phyloP scores from a whole-genome alignment of 2,329 filamentous ascomycete genomes.

The Penicillium sp. region DNA sequence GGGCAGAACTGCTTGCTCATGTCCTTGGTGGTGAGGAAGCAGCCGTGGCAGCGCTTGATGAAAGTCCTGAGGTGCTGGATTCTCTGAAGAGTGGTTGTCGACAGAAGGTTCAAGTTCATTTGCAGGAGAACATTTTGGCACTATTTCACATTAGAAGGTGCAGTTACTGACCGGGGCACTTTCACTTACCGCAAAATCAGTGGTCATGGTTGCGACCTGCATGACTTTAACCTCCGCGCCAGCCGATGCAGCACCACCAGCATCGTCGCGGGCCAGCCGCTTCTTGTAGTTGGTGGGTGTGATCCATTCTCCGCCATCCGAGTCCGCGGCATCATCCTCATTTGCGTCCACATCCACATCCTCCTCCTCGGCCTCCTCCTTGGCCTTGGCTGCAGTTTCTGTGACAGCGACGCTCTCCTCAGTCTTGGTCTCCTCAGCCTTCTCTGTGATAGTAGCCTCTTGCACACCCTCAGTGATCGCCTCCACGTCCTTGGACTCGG shows the following conservation, averaged over 20 bases:
- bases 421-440: conserved; percentile 28
- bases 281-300: conserved; percentile 90
- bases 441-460: conserved; percentile 31
- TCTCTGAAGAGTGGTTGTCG: conserved; percentile 71
- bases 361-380: conserved; percentile 25
- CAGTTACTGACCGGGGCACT: background rate
- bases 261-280: conserved; percentile 71
- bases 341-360: conserved; percentile 33
- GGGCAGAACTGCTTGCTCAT: conserved; percentile 92
- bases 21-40: conserved; percentile 82
- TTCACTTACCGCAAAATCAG: conserved; percentile 82
- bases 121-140: conserved; percentile 88
- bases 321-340: conserved; percentile 43
- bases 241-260: conserved; percentile 50
- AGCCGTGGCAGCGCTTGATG: conserved; percentile 90
- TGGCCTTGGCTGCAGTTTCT: conserved; percentile 13
- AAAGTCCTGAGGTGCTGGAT: conserved; percentile 86
- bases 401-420: conserved; percentile 22
- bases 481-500: conserved; percentile 32
- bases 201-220: conserved; percentile 88
- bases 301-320: conserved; percentile 79
- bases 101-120: conserved; percentile 90
- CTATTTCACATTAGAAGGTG: conserved; percentile 25
- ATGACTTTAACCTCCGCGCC: conserved; percentile 66
- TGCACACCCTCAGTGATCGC: conserved; percentile 34